A percentile compares a stretch with the other conserved stretches of the same genome.
Evolutionary conservation across 257 asterid species (phyloP).

Genomic region (Solanum sejunctum): DNA sequence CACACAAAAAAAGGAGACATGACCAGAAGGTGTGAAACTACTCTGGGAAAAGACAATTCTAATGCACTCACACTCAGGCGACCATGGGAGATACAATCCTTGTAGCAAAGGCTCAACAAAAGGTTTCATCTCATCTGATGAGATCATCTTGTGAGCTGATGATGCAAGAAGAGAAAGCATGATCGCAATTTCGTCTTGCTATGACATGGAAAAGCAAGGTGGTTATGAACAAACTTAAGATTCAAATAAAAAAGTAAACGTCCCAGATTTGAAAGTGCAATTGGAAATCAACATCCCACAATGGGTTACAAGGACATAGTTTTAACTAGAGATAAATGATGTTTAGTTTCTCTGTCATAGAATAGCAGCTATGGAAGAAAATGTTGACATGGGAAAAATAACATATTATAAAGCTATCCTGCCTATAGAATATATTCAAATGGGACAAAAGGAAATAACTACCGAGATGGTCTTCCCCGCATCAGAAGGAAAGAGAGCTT

Average conservation of each 20-base stretch:
- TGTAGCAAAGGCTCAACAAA: conserved; percentile 55
- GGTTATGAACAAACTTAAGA: background rate
- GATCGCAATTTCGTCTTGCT: conserved; percentile 22
- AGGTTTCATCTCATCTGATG: background rate
- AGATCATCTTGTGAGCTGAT: conserved; percentile 34
- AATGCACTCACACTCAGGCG: conserved; percentile 39
- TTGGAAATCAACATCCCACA: background rate
- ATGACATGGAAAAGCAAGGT: conserved; percentile 8
- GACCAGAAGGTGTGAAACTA: background rate
- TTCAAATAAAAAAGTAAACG: background rate
- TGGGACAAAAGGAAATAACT: conserved; percentile 3
- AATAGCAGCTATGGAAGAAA: background rate
- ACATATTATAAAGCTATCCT: background rate
- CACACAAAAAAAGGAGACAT: background rate
- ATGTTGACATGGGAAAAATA: background rate
- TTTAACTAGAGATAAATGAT: background rate
- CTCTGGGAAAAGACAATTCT: background rate
- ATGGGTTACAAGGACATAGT: background rate
- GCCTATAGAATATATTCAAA: background rate
- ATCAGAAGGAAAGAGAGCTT: conserved; percentile 23
- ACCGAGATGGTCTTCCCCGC: conserved; percentile 23
- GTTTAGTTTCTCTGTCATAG: background rate
- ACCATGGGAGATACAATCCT: conserved; percentile 31
- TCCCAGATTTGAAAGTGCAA: background rate
- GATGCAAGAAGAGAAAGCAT: conserved; percentile 47